These are phyloP conservation scores for Chaetomium sp. DNA, from an alignment of 2,329 filamentous ascomycete species.

Conservation along the genomic window DNA sequence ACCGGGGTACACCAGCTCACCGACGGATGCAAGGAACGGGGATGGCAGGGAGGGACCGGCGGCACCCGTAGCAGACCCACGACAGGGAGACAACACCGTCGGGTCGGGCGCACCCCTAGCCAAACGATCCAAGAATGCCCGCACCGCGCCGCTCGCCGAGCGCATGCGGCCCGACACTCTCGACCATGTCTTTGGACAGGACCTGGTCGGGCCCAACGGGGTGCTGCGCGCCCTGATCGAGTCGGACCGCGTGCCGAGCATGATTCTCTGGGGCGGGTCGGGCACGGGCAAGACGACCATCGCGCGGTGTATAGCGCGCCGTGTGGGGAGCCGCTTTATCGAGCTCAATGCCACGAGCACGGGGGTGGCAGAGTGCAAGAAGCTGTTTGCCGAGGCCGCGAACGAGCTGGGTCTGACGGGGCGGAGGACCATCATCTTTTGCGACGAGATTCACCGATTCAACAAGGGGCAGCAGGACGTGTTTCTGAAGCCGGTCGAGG, in stretches of 20 bases:
- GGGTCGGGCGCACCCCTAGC: constrained; percentile 42
- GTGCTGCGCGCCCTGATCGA: constrained; percentile 86
- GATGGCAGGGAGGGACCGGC: constrained; percentile 8
- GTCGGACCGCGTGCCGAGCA: constrained; percentile 81
- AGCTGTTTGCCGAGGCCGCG: constrained; percentile 81
- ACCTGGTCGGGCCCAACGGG: constrained; percentile 82
- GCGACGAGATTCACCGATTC: constrained; percentile 94
- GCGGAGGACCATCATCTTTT: constrained; percentile 92
- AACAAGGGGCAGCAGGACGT: constrained; percentile 92
- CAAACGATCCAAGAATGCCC: constrained; percentile 70
- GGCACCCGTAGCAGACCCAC: constrained; percentile 9
- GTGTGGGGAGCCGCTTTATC: constrained; percentile 82
- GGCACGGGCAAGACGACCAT: constrained; percentile 91
- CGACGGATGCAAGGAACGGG: constrained; percentile 30
- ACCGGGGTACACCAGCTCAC: constrained; percentile 43
- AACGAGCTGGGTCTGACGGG: constrained; percentile 80
- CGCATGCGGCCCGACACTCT: constrained; percentile 85
- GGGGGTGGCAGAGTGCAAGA: constrained; percentile 88
- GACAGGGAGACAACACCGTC: constrained; percentile 25
- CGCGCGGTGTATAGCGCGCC: constrained; percentile 82
- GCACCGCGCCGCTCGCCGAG: constrained; percentile 83
- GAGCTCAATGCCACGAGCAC: constrained; percentile 94
- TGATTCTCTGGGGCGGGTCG: constrained; percentile 88
- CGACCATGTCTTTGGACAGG: constrained; percentile 87
- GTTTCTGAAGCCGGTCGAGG: constrained; percentile 89